A percentile compares a stretch with the other conserved stretches of the same genome.
phyloP scores from a whole-genome alignment of 495 filamentous ascomycete genomes.

The Xylaria castorea region DNA sequence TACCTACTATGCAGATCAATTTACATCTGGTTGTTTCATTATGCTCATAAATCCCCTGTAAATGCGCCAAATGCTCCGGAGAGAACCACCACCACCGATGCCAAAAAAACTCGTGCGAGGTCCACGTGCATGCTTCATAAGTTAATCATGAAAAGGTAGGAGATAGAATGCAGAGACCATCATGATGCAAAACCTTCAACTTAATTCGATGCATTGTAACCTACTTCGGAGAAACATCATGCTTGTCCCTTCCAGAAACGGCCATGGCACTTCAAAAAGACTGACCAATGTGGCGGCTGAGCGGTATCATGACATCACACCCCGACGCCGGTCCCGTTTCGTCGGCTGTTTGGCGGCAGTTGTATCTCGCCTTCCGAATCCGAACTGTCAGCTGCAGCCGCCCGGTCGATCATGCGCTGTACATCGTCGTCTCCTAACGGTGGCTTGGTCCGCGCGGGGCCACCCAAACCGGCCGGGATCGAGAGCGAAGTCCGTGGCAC shows the following conservation, averaged over 20 bases:
- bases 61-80: conserved; percentile 30
- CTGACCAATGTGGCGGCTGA: background rate
- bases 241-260: background rate
- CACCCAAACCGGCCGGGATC: conserved; percentile 47
- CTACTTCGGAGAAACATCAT: background rate
- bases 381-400: conserved; percentile 49
- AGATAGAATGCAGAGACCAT: background rate
- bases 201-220: background rate
- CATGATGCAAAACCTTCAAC: background rate
- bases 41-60: conserved; percentile 23
- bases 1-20: conserved; percentile 13
- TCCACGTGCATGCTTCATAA: conserved; percentile 17
- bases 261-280: background rate
- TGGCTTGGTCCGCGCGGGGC: conserved; percentile 43
- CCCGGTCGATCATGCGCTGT: conserved; percentile 55
- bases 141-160: conserved; percentile 8
- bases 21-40: conserved; percentile 16
- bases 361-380: conserved; percentile 59
- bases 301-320: conserved; percentile 22
- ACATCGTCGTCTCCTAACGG: conserved; percentile 52
- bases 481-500: conserved; percentile 44
- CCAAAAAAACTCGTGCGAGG: background rate
- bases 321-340: conserved; percentile 36
- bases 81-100: conserved; percentile 12
- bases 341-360: conserved; percentile 42